Evolutionary conservation across 805 yeast species (phyloP).

Genomic region (Ogataea nonfermentans): DNA sequence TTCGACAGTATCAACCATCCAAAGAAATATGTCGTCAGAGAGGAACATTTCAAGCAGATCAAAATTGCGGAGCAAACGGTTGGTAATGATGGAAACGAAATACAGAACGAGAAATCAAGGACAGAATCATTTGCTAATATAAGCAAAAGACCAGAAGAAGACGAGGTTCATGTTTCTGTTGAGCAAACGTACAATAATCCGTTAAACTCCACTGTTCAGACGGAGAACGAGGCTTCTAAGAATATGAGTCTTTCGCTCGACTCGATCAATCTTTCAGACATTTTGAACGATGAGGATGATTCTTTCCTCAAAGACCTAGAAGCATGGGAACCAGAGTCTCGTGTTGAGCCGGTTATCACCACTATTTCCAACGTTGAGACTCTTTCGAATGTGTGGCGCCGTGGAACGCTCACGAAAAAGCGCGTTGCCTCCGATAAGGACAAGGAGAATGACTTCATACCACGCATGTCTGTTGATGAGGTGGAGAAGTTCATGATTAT

Average conservation of each 20-base stretch:
- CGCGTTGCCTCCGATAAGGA: conserved; percentile 13
- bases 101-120: no score
- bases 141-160: conserved; percentile 1
- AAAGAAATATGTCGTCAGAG: conserved; percentile 19
- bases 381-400: conserved; percentile 30
- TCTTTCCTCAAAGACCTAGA: conserved; percentile 43
- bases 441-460: conserved; percentile 17
- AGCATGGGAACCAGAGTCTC: conserved; percentile 31
- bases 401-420: conserved; percentile 26
- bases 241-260: conserved; percentile 4
- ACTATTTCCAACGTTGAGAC: conserved; percentile 18
- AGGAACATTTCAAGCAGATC: conserved; percentile 24
- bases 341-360: conserved; percentile 3
- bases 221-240: conserved; percentile 4
- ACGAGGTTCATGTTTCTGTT: not conserved
- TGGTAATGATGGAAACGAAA: conserved; percentile 1
- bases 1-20: conserved; percentile 33
- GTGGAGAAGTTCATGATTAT: conserved; percentile 31
- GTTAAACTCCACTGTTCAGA: conserved; percentile 20
- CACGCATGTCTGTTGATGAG: conserved; percentile 26
- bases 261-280: conserved; percentile 23
- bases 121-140: no score
- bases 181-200: conserved; percentile 24
- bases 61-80: conserved; percentile 14
- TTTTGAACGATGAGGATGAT: conserved; percentile 41